Evolutionary conservation across 2,329 filamentous ascomycete species (phyloP).

Genomic region (Claviceps digitariae): DNA sequence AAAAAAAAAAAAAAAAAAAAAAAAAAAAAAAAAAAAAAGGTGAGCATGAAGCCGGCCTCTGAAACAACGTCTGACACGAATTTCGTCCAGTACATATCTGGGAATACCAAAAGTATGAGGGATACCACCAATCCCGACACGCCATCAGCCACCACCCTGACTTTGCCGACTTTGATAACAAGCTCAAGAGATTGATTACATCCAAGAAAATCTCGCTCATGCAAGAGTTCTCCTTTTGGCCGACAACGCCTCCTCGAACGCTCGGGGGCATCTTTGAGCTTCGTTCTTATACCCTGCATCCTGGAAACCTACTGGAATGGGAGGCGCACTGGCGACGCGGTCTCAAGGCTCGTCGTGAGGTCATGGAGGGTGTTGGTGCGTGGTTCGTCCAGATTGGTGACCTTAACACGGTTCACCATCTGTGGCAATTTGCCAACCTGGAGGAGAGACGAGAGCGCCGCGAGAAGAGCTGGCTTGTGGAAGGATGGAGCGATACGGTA

Average conservation of each 20-base stretch:
- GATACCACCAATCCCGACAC: conserved; percentile 86
- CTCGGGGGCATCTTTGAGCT: conserved; percentile 92
- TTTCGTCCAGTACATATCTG: conserved; percentile 74
- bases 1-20: no score
- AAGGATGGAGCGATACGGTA: conserved; percentile 94
- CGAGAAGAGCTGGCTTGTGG: conserved; percentile 89
- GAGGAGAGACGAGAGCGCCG: conserved; percentile 83
- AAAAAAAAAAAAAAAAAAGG: neutral
- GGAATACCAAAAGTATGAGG: conserved; percentile 96
- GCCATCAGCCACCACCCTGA: conserved; percentile 72
- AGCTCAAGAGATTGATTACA: conserved; percentile 74
- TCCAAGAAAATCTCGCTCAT: conserved; percentile 83
- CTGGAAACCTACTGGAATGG: conserved; percentile 94
- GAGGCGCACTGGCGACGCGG: conserved; percentile 96
- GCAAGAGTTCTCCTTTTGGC: conserved; percentile 99
- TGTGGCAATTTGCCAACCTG: conserved; percentile 97
- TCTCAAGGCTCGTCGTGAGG: conserved; percentile 77
- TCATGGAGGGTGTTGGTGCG: conserved; percentile 96
- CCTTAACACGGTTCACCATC: conserved; percentile 91
- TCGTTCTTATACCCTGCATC: conserved; percentile 90
- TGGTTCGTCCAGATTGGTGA: conserved; percentile 99
- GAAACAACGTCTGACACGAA: neutral
- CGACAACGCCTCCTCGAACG: conserved; percentile 77
- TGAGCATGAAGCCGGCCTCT: neutral
- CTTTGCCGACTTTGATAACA: conserved; percentile 68